phyloP scores from a whole-genome alignment of 2,329 filamentous ascomycete genomes.

The Colletotrichum aenigma region DNA sequence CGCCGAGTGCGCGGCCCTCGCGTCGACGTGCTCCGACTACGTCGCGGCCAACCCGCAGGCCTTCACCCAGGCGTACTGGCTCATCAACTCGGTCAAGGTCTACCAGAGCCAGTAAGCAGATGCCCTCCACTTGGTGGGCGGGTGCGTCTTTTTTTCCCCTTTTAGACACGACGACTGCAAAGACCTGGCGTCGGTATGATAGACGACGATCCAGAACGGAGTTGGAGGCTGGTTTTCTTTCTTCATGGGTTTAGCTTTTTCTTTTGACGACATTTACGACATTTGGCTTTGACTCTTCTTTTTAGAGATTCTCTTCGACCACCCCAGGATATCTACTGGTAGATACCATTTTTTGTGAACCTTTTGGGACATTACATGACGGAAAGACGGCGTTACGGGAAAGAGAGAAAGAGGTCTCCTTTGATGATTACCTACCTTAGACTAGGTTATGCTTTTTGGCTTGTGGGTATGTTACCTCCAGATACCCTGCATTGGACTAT shows the following conservation, averaged over 20 bases:
- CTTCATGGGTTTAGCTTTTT: neutral
- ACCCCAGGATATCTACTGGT: neutral
- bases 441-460: neutral
- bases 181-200: neutral
- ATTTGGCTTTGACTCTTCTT: neutral
- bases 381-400: neutral
- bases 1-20: conserved; percentile 62
- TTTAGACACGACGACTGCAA: neutral
- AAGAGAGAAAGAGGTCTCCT: neutral
- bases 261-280: conserved; percentile 1
- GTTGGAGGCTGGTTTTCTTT: conserved; percentile 3
- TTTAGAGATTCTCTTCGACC: neutral
- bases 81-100: conserved; percentile 73
- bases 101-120: conserved; percentile 46
- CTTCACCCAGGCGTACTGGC: conserved; percentile 79
- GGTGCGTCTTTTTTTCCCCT: neutral
- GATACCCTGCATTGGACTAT: conserved; percentile 8
- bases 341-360: neutral
- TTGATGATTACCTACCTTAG: neutral
- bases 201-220: neutral
- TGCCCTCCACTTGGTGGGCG: neutral
- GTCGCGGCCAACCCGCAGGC: conserved; percentile 72
- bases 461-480: neutral
- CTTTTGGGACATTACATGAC: neutral
- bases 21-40: conserved; percentile 71